Conservation (phyloP, 441 rosid species). For the Croton setiger region DNA sequence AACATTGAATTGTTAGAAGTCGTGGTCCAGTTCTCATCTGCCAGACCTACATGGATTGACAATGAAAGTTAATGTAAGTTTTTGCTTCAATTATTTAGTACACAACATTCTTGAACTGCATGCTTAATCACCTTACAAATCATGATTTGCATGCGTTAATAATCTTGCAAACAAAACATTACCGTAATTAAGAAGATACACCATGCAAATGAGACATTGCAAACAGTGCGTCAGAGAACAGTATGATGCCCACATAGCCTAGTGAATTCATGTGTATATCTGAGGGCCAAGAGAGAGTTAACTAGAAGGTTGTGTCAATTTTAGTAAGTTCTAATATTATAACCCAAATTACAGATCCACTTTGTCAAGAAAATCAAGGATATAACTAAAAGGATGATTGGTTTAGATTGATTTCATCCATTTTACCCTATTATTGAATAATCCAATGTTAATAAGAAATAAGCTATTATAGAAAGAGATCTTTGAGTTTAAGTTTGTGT, state of each 20-base stretch:
- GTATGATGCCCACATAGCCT: not conserved
- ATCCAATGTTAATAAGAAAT: too few species aligned
- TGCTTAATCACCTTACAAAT: not conserved
- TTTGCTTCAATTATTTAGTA: too few species aligned
- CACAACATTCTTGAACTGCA: not conserved
- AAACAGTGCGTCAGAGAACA: not conserved
- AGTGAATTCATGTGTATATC: not conserved
- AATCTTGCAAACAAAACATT: not conserved
- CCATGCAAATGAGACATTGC: not conserved
- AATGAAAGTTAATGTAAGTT: not conserved
- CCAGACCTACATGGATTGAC: conserved; percentile 63
- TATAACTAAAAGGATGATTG: too few species aligned
- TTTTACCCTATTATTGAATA: too few species aligned
- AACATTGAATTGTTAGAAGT: conserved; percentile 61
- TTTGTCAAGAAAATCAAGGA: too few species aligned
- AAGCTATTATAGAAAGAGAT: too few species aligned
- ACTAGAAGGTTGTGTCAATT: not conserved
- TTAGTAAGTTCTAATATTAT: not conserved
- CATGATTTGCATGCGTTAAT: not conserved
- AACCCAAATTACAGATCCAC: too few species aligned
- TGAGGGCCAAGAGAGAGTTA: not conserved
- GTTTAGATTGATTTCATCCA: too few species aligned
- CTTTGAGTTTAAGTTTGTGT: too few species aligned
- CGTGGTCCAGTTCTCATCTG: conserved; percentile 96
- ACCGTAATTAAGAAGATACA: not conserved